Evolutionary conservation across 768 basidiomycete species (phyloP), one percentile per base, ranked within the genome.

Genomic region (Collybia sordida): DNA sequence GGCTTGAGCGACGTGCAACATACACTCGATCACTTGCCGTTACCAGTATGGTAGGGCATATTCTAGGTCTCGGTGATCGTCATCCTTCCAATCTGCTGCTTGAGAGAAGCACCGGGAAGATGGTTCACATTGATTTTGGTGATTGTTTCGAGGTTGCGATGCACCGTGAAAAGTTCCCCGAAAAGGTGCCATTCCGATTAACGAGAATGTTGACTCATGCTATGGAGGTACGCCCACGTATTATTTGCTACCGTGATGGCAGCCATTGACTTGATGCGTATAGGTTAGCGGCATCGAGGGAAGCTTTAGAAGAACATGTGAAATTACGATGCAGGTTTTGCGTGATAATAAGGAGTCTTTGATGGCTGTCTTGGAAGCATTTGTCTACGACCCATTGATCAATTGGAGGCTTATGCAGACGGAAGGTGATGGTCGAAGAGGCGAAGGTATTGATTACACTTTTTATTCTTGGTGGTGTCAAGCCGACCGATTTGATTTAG

Each of bases 71-170:
- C 9, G 96, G 96, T n/a, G 96, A 99, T 69, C 86, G 96, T 12
- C 96, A 99, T 65, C 96, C 96, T 24, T 94, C 92, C 55, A 99
- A 99, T 72, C 64, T 98, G 41, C 78, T 99, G 59, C 79, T 99
- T 21, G 92, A 94, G 64, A 86, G 93, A 53, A 85, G 83, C 53
- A 93, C 90, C 1, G 96, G 96, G 27, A 93, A 95, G 67, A 88
- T 98, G 27, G 92, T 98, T 31, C 97, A 99, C 62, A 97, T 94
- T 55, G 94, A 95, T 65, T 95, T 93, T 57, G 97, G 97, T 44
- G 97, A 99, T 65, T 99, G 97, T 64, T 99, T 98, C 68, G 95
- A 98, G 69, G 88, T 97, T 37, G 94, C 95, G 17, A 96, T 96
- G 90, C 89, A 91, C 59, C 88, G 94, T 61, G 94, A 97, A 68